These are phyloP conservation scores for Calcarisporium arbuscula DNA, from an alignment of 2,329 filamentous ascomycete species.

Conservation along the genomic window DNA sequence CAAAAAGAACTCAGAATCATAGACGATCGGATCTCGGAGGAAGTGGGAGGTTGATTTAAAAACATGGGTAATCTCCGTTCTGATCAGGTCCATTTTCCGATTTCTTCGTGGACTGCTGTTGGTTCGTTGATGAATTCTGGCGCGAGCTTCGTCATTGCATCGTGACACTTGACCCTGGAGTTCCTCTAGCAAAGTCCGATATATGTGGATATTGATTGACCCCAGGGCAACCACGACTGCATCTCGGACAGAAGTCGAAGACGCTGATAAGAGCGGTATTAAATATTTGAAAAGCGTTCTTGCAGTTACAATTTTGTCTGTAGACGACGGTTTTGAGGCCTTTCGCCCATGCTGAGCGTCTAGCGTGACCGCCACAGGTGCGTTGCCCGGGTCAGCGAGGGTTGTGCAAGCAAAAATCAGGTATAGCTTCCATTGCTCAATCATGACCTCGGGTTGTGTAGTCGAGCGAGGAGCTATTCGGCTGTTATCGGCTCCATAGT, in stretches of 20 bases:
- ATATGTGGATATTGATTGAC: conserved; percentile 91
- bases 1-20: conserved; percentile 84
- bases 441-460: conserved; percentile 75
- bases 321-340: conserved; percentile 61
- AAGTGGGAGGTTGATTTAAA: conserved; percentile 93
- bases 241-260: conserved; percentile 74
- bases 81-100: conserved; percentile 74
- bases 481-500: conserved; percentile 51
- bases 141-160: conserved; percentile 83
- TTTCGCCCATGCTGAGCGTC: conserved; percentile 73
- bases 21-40: conserved; percentile 69
- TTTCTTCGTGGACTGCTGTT: conserved; percentile 77
- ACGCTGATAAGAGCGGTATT: conserved; percentile 76
- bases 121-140: conserved; percentile 78
- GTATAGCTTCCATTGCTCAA: conserved; percentile 98
- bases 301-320: conserved; percentile 79
- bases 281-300: conserved; percentile 85
- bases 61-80: conserved; percentile 93
- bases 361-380: conserved; percentile 32
- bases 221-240: conserved; percentile 89
- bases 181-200: conserved; percentile 83
- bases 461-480: conserved; percentile 49
- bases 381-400: conserved; percentile 71
- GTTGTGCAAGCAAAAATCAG: conserved; percentile 96
- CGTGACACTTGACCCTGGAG: conserved; percentile 78